phyloP scores from a whole-genome alignment of 371 early-diverging fungal species.

The Catenaria anguillulae region DNA sequence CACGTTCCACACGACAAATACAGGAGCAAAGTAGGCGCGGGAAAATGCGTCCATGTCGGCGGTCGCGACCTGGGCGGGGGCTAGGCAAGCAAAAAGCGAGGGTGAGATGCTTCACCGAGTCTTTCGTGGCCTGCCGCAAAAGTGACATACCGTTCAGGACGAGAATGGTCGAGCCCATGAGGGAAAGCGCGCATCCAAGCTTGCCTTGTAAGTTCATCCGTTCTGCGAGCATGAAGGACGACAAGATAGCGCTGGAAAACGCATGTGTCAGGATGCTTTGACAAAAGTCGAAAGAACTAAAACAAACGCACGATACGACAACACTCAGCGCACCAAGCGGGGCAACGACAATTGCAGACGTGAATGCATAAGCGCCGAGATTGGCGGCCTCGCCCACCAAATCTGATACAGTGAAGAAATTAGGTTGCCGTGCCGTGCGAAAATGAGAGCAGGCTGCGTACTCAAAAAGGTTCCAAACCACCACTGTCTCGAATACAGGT shows the following conservation, averaged over 20 bases:
- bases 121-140: too few relatives aligned
- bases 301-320: neutral
- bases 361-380: slow-evolving; percentile 21
- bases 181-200: slow-evolving; percentile 30
- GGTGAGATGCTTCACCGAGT: too few relatives aligned
- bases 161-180: slow-evolving; percentile 34
- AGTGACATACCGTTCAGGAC: slow-evolving; percentile 18
- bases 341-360: slow-evolving; percentile 19
- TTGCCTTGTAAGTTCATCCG: slow-evolving; percentile 28
- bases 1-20: slow-evolving; percentile 9
- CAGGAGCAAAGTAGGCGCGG: slow-evolving; percentile 11
- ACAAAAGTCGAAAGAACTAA: neutral
- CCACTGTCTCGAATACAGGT: slow-evolving; percentile 2
- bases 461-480: slow-evolving; percentile 5
- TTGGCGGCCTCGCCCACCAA: slow-evolving; percentile 16
- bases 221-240: slow-evolving; percentile 29
- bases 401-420: neutral
- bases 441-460: neutral
- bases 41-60: slow-evolving; percentile 14
- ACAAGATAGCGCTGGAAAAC: slow-evolving; percentile 25
- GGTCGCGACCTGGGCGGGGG: slow-evolving; percentile 20
- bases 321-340: slow-evolving; percentile 19
- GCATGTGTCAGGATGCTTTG: too few relatives aligned
- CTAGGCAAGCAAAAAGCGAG: too few relatives aligned
- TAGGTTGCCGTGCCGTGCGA: too few relatives aligned